Conservation (phyloP, 441 rosid genomes). For the Bruguiera hainesii region DNA sequence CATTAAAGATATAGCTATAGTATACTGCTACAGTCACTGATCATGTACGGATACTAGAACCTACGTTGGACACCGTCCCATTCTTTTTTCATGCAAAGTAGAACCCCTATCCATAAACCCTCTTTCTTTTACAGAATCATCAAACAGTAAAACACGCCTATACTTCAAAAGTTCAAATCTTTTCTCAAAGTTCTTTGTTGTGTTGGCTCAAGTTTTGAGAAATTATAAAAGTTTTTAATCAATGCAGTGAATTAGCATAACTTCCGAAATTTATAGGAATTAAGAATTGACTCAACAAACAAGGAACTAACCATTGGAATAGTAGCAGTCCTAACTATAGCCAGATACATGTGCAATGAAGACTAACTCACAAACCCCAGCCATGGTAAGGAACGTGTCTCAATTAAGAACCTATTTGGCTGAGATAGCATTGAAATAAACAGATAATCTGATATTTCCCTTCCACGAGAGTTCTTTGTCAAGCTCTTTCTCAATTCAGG, state of each 20-base stretch:
- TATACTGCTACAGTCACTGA: conserved; percentile 20
- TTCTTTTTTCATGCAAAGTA: conserved; percentile 17
- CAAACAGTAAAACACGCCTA: conserved; percentile 1
- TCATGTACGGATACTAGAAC: conserved; percentile 23
- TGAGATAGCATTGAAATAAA: conserved; percentile 8
- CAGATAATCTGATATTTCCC: conserved; percentile 1
- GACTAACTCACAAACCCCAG: conserved; percentile 4
- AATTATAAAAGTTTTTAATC: too few relatives aligned
- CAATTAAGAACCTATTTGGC: conserved; percentile 5
- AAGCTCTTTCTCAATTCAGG: conserved; percentile 27
- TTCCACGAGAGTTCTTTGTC: conserved; percentile 1
- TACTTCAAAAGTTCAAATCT: conserved; percentile 20
- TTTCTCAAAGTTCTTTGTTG: conserved; percentile 2
- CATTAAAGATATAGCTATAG: conserved; percentile 15
- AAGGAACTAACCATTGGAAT: neutral
- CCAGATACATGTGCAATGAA: conserved; percentile 2
- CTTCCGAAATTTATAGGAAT: conserved; percentile 3
- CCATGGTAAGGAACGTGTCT: neutral
- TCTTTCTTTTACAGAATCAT: conserved; percentile 13
- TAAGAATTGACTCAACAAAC: conserved; percentile 20
- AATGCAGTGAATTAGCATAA: neutral
- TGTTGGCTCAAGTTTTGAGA: too few relatives aligned
- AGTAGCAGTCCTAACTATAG: neutral
- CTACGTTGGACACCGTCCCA: conserved; percentile 38
- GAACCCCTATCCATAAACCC: conserved; percentile 18